Conservation (phyloP, 805 yeast genomes). For the Sugiyamaella marilandica region DNA sequence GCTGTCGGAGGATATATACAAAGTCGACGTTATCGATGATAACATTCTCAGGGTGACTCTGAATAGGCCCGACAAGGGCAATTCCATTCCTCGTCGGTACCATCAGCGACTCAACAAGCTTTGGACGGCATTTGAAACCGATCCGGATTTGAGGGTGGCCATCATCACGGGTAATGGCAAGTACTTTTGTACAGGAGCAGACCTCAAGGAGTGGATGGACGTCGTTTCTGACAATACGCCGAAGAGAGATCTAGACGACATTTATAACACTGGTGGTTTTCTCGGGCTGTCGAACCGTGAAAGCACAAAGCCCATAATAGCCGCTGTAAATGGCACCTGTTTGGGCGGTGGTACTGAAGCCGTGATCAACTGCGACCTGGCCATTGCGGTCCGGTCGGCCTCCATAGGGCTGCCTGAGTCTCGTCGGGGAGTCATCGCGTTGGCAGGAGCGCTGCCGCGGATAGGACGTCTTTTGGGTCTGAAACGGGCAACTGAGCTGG, state of each 20-base stretch:
- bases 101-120: slow-evolving; percentile 17
- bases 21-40: slow-evolving; percentile 15
- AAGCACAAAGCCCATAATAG: slow-evolving; percentile 25
- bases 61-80: slow-evolving; percentile 18
- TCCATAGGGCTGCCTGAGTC: slow-evolving; percentile 25
- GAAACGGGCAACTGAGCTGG: slow-evolving; percentile 26
- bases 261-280: slow-evolving; percentile 19
- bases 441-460: slow-evolving; percentile 29
- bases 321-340: slow-evolving; percentile 27
- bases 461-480: slow-evolving; percentile 22
- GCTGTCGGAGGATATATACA: slow-evolving; percentile 13
- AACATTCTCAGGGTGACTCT: slow-evolving; percentile 20
- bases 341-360: slow-evolving; percentile 30
- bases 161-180: slow-evolving; percentile 27
- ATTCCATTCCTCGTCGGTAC: slow-evolving; percentile 19
- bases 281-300: slow-evolving; percentile 26
- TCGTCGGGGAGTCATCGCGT: slow-evolving; percentile 25
- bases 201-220: slow-evolving; percentile 17
- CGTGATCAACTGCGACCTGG: slow-evolving; percentile 26
- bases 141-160: slow-evolving; percentile 20
- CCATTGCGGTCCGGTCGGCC: slow-evolving; percentile 23
- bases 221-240: slow-evolving; percentile 4
- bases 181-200: slow-evolving; percentile 31
- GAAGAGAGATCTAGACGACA: neutral
- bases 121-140: slow-evolving; percentile 23